Conservation (phyloP, 768 basidiomycete genomes). For the Mycena filopes region DNA sequence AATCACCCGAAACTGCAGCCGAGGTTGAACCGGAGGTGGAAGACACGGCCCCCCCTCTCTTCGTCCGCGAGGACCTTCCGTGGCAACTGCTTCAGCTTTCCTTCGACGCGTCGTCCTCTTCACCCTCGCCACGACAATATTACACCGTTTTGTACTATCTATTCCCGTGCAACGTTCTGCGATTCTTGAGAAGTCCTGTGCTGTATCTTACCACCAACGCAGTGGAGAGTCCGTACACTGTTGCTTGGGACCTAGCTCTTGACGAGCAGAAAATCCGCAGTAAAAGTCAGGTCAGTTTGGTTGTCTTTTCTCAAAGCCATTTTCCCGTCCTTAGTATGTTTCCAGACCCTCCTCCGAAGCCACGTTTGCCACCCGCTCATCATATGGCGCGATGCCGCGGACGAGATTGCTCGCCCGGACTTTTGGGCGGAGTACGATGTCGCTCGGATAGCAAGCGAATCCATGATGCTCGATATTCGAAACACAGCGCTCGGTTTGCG, state of each 20-base stretch:
- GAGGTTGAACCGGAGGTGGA: constrained; percentile 53
- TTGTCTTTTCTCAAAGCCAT: not conserved
- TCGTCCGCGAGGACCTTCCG: constrained; percentile 63
- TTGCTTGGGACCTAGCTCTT: constrained; percentile 76
- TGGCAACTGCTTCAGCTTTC: constrained; percentile 77
- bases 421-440: constrained; percentile 76
- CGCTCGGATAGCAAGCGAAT: constrained; percentile 72
- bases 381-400: constrained; percentile 69
- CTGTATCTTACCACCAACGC: constrained; percentile 66
- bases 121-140: constrained; percentile 71
- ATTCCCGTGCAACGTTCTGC: constrained; percentile 89
- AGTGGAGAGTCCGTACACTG: constrained; percentile 68
- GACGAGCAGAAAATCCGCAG: constrained; percentile 77
- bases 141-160: constrained; percentile 89
- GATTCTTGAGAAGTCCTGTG: constrained; percentile 78
- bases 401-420: constrained; percentile 71
- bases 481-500: constrained; percentile 64
- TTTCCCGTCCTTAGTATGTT: constrained; percentile 20
- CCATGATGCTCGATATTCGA: constrained; percentile 72
- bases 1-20: constrained; percentile 42
- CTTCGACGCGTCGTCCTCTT: constrained; percentile 62
- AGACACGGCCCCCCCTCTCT: constrained; percentile 50
- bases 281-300: constrained; percentile 73
- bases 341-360: constrained; percentile 72
- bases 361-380: constrained; percentile 81